Percentiles rank a stretch among this genome's conserved stretches.
phyloP scores from a whole-genome alignment of 495 filamentous ascomycete genomes.

The Lasiosphaeria miniovina region DNA sequence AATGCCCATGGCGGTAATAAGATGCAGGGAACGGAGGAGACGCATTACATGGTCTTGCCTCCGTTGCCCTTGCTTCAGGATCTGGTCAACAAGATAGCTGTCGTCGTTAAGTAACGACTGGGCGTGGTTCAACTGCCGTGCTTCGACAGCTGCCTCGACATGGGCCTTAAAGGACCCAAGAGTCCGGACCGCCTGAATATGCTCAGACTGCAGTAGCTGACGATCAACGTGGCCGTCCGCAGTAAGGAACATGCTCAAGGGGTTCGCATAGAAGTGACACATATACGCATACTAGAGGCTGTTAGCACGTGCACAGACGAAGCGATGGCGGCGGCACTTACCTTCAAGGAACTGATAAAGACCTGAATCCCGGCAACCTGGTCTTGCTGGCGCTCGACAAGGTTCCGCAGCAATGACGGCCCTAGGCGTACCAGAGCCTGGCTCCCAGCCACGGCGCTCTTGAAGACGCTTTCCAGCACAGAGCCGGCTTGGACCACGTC shows the following conservation, averaged over 20 bases:
- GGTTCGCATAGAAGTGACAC: constrained; percentile 93
- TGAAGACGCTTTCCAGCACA: constrained; percentile 76
- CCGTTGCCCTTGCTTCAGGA: constrained; percentile 21
- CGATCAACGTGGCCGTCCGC: constrained; percentile 28
- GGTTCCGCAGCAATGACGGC: constrained; percentile 53
- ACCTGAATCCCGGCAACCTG: constrained; percentile 82
- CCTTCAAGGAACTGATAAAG: constrained; percentile 78
- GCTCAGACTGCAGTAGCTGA: constrained; percentile 49
- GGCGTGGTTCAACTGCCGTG: constrained; percentile 31
- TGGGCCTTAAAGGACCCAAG: constrained; percentile 71
- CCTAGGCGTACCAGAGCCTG: constrained; percentile 65
- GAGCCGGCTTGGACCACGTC: constrained; percentile 74
- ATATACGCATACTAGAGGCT: constrained; percentile 77
- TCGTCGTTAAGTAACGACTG: constrained; percentile 42
- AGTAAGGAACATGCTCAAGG: constrained; percentile 65
- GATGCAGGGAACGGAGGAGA: constrained; percentile 29
- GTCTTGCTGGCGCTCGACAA: constrained; percentile 77
- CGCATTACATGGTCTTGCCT: constrained; percentile 21
- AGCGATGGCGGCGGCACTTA: constrained; percentile 30
- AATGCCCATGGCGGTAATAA: constrained; percentile 18
- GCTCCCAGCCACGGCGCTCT: constrained; percentile 56
- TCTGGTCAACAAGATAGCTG: constrained; percentile 26
- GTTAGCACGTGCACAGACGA: constrained; percentile 3
- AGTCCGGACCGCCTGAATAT: constrained; percentile 73
- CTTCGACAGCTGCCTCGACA: constrained; percentile 41